phyloP scores from a whole-genome alignment of 1,284 basidiomycete genomes.

The Moesziomyces sp. region DNA sequence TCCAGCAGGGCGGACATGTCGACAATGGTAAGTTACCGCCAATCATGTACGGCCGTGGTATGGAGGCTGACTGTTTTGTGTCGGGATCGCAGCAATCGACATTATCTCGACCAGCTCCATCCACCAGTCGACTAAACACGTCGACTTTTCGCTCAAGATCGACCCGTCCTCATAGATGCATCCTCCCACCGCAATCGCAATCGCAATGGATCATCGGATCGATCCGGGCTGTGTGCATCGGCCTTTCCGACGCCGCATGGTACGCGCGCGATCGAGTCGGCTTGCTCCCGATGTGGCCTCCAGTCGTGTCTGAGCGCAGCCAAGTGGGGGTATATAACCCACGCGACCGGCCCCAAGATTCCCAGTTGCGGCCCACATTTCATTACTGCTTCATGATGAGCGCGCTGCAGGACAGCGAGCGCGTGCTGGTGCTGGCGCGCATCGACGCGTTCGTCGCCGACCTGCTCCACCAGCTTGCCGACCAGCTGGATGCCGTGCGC shows the following conservation, averaged over 20 bases:
- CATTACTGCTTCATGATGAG: too few relatives aligned
- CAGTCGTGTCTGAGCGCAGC: too few relatives aligned
- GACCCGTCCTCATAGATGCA: slow-evolving; percentile 50
- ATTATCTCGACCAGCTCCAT: slow-evolving; percentile 64
- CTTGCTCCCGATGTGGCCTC: too few relatives aligned
- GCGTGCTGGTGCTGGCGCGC: slow-evolving; percentile 4
- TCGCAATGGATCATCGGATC: too few relatives aligned
- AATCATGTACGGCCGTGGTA: neutral
- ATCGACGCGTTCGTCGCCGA: slow-evolving; percentile 24
- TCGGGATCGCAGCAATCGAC: slow-evolving; percentile 51
- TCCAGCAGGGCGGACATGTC: slow-evolving; percentile 54
- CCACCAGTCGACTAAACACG: slow-evolving; percentile 66
- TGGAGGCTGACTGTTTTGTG: neutral
- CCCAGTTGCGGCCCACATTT: too few relatives aligned
- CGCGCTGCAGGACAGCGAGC: neutral
- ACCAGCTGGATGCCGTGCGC: neutral
- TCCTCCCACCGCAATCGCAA: too few relatives aligned
- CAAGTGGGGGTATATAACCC: too few relatives aligned
- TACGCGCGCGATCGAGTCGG: neutral
- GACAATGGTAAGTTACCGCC: slow-evolving; percentile 29
- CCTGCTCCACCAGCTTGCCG: slow-evolving; percentile 16
- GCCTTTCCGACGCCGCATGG: too few relatives aligned
- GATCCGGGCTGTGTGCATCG: too few relatives aligned
- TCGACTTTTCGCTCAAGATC: slow-evolving; percentile 66
- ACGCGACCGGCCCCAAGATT: too few relatives aligned